Evolutionary conservation across 306 rosid genomes (phyloP), one percentile per base, ranked within the genome.

Genomic region (Ormosia emarginata): DNA sequence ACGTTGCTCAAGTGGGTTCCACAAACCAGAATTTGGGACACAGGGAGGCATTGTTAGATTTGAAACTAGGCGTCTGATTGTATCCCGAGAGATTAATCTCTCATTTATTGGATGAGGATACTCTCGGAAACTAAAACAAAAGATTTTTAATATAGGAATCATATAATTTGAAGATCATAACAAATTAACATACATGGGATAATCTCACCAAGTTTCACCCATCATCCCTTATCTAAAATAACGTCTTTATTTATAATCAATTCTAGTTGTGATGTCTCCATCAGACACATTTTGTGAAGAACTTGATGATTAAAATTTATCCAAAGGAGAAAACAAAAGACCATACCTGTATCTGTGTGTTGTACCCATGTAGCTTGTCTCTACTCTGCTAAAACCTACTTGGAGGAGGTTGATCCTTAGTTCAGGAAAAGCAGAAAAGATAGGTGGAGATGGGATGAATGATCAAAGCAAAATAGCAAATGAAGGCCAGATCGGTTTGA

Each of bases 1-100:
- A 82, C 74, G 77, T n/a, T 81, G 77, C 11, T 81, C 74, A 47
- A 55, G 81, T 77, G 90, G 88, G 86, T 74, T 83, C 85, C 85
- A 80, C 85, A 74, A 78, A 62, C 37, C 43, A 74, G 14, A 49
- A 55, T 8, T 43, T 39, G 18, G 37, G 65, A 66, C 12, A 78
- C 33, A 65, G 41, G 55, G 59, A 74, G 78, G 67, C 34, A 37
- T 46, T 77, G 50, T 49, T n/a, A 6, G 4, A 65, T 50, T 40
- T 64, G 71, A 39, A 81, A 62, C 72, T 32, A 52, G 13, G n/a
- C 3, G 34, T 55, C 24, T 24, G 24, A 24, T 1, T 1, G 24
- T 24, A 24, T 24, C 1, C 24, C 24, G 24, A 1, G 24, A 24
- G 24, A 24, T 24, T 24, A 24, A 0, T 24, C 0, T 24, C 24